These are phyloP conservation scores for Sphenostylis stenocarpa DNA, from an alignment of 306 rosid species.

Conservation along the genomic window DNA sequence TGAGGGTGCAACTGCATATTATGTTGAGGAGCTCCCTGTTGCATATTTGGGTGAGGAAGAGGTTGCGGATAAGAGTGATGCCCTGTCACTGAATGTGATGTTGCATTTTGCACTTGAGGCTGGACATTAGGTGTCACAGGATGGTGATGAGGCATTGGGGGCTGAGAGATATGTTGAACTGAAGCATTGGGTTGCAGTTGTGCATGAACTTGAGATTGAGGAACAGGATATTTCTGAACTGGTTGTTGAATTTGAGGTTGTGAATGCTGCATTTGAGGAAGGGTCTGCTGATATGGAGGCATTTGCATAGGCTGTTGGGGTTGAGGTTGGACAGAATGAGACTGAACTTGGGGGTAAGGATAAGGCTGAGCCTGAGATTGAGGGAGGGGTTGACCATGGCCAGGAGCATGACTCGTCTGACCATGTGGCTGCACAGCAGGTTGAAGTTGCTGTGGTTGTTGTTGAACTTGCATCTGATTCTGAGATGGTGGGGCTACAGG, in stretches of 20 bases:
- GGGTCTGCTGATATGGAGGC: slow-evolving; percentile 79
- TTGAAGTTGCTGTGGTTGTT: slow-evolving; percentile 66
- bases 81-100: slow-evolving; percentile 63
- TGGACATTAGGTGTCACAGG: slow-evolving; percentile 50
- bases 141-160: slow-evolving; percentile 53
- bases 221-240: slow-evolving; percentile 53
- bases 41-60: slow-evolving; percentile 61
- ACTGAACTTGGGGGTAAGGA: slow-evolving; percentile 50
- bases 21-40: slow-evolving; percentile 59
- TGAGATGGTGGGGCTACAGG: slow-evolving; percentile 52
- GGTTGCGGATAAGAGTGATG: slow-evolving; percentile 72
- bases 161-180: slow-evolving; percentile 50
- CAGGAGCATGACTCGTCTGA: slow-evolving; percentile 59
- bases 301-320: slow-evolving; percentile 54
- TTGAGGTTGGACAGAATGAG: slow-evolving; percentile 52
- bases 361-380: slow-evolving; percentile 49
- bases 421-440: slow-evolving; percentile 54
- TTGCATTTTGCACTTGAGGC: slow-evolving; percentile 58
- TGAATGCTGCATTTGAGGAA: slow-evolving; percentile 52
- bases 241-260: slow-evolving; percentile 70
- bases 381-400: slow-evolving; percentile 47
- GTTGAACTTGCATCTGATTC: slow-evolving; percentile 62
- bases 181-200: slow-evolving; percentile 58
- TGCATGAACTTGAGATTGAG: slow-evolving; percentile 60
- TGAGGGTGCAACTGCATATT: slow-evolving; percentile 50